Base-by-base conservation (phyloP, 2,329 filamentous ascomycete species). In the Phaeoacremonium minimum region DNA sequence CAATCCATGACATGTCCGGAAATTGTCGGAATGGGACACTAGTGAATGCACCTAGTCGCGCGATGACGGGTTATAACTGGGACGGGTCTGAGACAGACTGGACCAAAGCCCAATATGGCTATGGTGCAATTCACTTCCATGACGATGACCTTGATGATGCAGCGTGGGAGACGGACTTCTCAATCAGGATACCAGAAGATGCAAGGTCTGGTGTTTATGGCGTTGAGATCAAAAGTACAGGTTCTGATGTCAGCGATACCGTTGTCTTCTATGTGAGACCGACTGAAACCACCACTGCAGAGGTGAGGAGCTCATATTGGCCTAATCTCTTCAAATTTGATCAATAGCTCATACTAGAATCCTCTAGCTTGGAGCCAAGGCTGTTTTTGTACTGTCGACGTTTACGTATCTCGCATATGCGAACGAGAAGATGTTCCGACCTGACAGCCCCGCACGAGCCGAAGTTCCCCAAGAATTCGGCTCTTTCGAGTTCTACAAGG, bases 361-460 rank as follows among this genome's bases (percentile, higher is more conserved):
- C 9, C 22, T n/a, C 9, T n/a, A 26, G 22, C 9, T 26, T n/a
- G 22, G 22, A 26, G 22, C 22, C 9, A 26, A 26, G n/a, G 22
- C 22, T 13, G 52, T 46, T 4, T 40, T 60, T 7, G 46, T 63
- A 20, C 36, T 63, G 14, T 49, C 56, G 7, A 63, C 60, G 2
- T 57, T 63, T 38, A 62, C 57, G 2, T 63, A 61, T 26, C 49
- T 58, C 4, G 60, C 59, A 1, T 63, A 63, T 37, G 59, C 60
- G 13, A 63, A 63, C 38, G 59, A 63, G 39, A 50, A 50, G 17
- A 56, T 63, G 43, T 56, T 50, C 15, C 22, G 60, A 63, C 28
- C 43, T 43, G 30, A 51, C 40, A 12, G 47, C 46, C 32, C 47
- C 47, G 15, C 53, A 39, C 31, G 38, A 22, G 33, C 52, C 44